Conservation (phyloP, 306 rosid species). For the Glycine soja region DNA sequence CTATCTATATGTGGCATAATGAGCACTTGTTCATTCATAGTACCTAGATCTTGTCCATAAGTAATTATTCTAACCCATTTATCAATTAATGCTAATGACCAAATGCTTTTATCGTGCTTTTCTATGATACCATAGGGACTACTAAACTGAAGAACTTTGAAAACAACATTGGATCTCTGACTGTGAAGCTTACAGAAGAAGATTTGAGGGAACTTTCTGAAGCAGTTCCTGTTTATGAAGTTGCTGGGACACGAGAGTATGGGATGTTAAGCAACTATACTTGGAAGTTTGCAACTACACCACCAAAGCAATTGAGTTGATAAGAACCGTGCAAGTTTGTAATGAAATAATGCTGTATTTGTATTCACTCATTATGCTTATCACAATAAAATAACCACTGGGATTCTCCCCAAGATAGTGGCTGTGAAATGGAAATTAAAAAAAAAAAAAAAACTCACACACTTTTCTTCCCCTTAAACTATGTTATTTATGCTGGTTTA, state of each 20-base stretch:
- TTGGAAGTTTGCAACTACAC: conserved; percentile 70
- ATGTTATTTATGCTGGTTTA: not conserved
- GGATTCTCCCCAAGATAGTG: not conserved
- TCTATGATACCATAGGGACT: conserved; percentile 58
- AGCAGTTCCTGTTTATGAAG: conserved; percentile 62
- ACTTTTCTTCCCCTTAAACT: not conserved
- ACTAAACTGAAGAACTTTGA: conserved; percentile 68
- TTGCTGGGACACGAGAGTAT: conserved; percentile 60
- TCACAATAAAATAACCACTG: conserved; percentile 7
- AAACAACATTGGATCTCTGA: conserved; percentile 65
- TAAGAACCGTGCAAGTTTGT: conserved; percentile 1
- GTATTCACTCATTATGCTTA: conserved; percentile 17
- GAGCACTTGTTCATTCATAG: conserved; percentile 10
- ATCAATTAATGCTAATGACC: conserved; percentile 18
- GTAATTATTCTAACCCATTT: conserved; percentile 4
- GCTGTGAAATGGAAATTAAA: not conserved
- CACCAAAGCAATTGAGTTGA: conserved; percentile 48
- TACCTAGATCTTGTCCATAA: conserved; percentile 24
- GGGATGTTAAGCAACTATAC: conserved; percentile 28
- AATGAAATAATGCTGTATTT: conserved; percentile 12
- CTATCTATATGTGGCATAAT: not conserved
- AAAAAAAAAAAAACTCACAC: not conserved
- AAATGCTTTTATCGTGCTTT: conserved; percentile 33
- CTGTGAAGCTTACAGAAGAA: conserved; percentile 63
- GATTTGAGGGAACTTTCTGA: conserved; percentile 68